A percentile compares a stretch with the other conserved stretches of the same genome.
These are phyloP conservation scores for Penicillium odoratum DNA, from an alignment of 495 filamentous ascomycete species.

Conservation along the genomic window DNA sequence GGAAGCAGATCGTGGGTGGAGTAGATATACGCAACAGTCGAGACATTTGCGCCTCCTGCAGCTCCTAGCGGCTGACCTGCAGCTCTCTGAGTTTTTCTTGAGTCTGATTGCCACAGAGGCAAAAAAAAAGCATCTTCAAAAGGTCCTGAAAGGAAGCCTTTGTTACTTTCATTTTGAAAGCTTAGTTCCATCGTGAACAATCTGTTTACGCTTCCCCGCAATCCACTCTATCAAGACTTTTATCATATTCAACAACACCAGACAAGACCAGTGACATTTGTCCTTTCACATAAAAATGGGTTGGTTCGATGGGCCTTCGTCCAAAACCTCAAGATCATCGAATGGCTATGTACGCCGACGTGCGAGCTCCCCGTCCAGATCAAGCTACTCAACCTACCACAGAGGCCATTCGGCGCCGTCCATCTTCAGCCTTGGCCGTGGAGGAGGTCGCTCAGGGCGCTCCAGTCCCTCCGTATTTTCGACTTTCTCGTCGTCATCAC, in stretches of 20 bases:
- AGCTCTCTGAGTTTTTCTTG: conserved; percentile 22
- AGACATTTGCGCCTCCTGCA: conserved; percentile 35
- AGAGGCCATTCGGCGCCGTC: conserved; percentile 48
- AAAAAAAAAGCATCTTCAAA: neutral
- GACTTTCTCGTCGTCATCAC: conserved; percentile 53
- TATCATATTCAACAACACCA: neutral
- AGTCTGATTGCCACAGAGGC: conserved; percentile 2
- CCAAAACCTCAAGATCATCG: conserved; percentile 22
- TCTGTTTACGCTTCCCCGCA: neutral
- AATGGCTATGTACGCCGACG: conserved; percentile 32
- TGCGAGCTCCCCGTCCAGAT: conserved; percentile 32
- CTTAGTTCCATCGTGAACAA: neutral
- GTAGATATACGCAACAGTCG: conserved; percentile 32
- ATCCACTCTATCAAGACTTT: neutral
- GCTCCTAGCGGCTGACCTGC: conserved; percentile 33
- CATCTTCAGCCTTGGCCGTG: conserved; percentile 51
- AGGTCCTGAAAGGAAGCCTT: conserved; percentile 3
- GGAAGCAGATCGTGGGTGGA: conserved; percentile 24
- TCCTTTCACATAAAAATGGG: conserved; percentile 34
- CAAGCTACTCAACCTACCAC: conserved; percentile 41
- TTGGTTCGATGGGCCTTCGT: conserved; percentile 49
- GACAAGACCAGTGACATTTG: conserved; percentile 15
- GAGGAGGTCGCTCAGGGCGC: conserved; percentile 35
- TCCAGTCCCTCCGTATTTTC: conserved; percentile 55
- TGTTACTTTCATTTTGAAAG: neutral